Conservation (phyloP, 2,329 filamentous ascomycete genomes). For the Monosporascus sp. region DNA sequence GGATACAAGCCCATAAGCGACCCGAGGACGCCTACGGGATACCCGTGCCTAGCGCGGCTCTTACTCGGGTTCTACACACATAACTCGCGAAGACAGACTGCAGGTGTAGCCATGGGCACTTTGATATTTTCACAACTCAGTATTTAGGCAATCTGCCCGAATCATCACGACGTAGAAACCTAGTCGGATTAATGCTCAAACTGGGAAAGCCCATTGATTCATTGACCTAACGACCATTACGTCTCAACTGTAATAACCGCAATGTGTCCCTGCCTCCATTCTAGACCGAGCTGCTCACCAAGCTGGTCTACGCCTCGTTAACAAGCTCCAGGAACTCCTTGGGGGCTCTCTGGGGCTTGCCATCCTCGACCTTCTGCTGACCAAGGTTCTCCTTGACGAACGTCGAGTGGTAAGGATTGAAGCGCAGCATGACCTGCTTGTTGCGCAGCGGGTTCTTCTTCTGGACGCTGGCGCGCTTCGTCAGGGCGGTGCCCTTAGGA, state of each 20-base stretch:
- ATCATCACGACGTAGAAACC: too few relatives aligned
- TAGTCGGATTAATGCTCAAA: slow-evolving; percentile 3
- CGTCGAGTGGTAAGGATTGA: slow-evolving; percentile 94
- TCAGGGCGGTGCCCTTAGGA: slow-evolving; percentile 82
- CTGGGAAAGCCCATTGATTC: slow-evolving; percentile 27
- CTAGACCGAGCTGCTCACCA: slow-evolving; percentile 31
- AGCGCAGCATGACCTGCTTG: slow-evolving; percentile 96
- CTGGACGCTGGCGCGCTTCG: slow-evolving; percentile 87
- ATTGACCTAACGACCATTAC: slow-evolving; percentile 30
- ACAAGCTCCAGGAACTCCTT: slow-evolving; percentile 25
- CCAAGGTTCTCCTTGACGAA: slow-evolving; percentile 86
- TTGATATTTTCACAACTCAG: too few relatives aligned
- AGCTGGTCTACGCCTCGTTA: slow-evolving; percentile 28
- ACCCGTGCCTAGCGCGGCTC: too few relatives aligned
- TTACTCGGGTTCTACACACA: too few relatives aligned
- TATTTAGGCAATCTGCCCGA: too few relatives aligned
- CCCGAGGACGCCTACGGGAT: too few relatives aligned
- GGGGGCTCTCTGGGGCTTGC: slow-evolving; percentile 49
- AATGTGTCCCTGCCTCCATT: slow-evolving; percentile 12
- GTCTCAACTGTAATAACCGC: slow-evolving; percentile 24
- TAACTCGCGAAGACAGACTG: too few relatives aligned
- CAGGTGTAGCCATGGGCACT: too few relatives aligned
- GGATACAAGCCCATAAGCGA: too few relatives aligned
- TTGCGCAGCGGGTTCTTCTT: slow-evolving; percentile 99
- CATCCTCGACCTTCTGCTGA: slow-evolving; percentile 58